Conservation (phyloP, 805 yeast species). For the Monosporozyma unispora region DNA sequence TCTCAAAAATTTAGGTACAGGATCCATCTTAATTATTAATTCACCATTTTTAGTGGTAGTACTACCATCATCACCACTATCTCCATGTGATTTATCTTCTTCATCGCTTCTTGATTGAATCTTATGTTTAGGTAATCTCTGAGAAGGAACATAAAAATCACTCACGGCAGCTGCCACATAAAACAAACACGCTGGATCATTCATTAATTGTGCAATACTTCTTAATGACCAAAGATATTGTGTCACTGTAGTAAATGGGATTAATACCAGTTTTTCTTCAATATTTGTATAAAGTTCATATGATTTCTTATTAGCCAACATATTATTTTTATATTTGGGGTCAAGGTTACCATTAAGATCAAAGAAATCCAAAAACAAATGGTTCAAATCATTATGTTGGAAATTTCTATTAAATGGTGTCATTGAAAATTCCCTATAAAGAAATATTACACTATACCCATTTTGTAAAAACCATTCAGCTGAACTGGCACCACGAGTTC, state of each 20-base stretch:
- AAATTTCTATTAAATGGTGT: slow-evolving; percentile 85
- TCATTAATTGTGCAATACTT: slow-evolving; percentile 50
- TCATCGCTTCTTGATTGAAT: slow-evolving; percentile 86
- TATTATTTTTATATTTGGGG: slow-evolving; percentile 47
- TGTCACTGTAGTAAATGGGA: slow-evolving; percentile 91
- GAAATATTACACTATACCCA: slow-evolving; percentile 84
- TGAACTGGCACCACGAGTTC: slow-evolving; percentile 92
- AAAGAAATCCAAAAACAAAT: slow-evolving; percentile 81
- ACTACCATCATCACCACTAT: slow-evolving; percentile 3
- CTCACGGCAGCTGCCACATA: slow-evolving; percentile 95
- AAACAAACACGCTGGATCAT: slow-evolving; percentile 56
- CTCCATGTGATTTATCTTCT: too few relatives aligned
- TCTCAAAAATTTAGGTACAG: slow-evolving; percentile 87
- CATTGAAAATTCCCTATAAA: slow-evolving; percentile 84
- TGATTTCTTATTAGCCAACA: slow-evolving; percentile 48
- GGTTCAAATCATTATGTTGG: slow-evolving; percentile 55
- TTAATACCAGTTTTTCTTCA: slow-evolving; percentile 35
- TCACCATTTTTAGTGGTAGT: slow-evolving; percentile 42
- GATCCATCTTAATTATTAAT: slow-evolving; percentile 75
- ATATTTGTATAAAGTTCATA: slow-evolving; percentile 21
- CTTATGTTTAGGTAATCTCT: slow-evolving; percentile 83
- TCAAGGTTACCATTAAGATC: slow-evolving; percentile 48
- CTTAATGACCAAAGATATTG: slow-evolving; percentile 82
- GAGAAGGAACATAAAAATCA: slow-evolving; percentile 83
- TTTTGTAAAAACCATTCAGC: slow-evolving; percentile 81